Base-by-base conservation (phyloP, 495 filamentous ascomycete genomes). In the Hyphodiscus hymeniophilus region DNA sequence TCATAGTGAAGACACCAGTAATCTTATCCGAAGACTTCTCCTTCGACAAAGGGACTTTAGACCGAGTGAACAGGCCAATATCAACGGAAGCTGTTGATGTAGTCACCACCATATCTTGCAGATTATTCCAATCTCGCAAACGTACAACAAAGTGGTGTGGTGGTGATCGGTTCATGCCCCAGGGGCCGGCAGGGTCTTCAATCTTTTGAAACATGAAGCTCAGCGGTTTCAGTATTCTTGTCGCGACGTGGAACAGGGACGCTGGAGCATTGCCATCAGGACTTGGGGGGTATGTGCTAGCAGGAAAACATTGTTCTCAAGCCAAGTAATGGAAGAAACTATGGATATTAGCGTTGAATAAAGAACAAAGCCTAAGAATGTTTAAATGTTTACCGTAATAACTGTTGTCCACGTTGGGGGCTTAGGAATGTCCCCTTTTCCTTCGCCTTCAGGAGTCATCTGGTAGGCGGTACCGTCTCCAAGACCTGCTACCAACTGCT, bases 321-420 rank as follows among this genome's bases (percentile, higher is more conserved):
- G 72, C 94, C 94, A 99, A 23, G 71, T 71, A 41, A 97, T 70
- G 10, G 85, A 82, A n/a, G 88, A 87, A 5, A 94, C 87, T 89
- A 21, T 10, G 30, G 4, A 12, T 21, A 43, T 58, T 42, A 60
- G 47, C 24, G 28, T 38, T 47, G 45, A 60, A 60, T 22, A 1
- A 24, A 38, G 38, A 6, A 12, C 42, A 43, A 21, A 3, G 33
- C 23, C 24, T 16, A 4, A 31, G n/a, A n/a, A n/a, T n/a, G n/a
- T n/a, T 28, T 13, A 43, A 20, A 36, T 45, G 62, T 71, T 60
- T 70, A 90, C 86, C 78, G 63, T 89, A 80, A 59, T 81, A 79
- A 55, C 81, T 72, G 6, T 67, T 63, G 38, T 81, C 72, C 7
- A 94, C 51, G 45, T 71, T 73, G 8, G 87, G 77, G 91, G 89